These are phyloP conservation scores for Puccinellia tenuiflora DNA, from an alignment of 176 grass and related monocot species.

Conservation along the genomic window DNA sequence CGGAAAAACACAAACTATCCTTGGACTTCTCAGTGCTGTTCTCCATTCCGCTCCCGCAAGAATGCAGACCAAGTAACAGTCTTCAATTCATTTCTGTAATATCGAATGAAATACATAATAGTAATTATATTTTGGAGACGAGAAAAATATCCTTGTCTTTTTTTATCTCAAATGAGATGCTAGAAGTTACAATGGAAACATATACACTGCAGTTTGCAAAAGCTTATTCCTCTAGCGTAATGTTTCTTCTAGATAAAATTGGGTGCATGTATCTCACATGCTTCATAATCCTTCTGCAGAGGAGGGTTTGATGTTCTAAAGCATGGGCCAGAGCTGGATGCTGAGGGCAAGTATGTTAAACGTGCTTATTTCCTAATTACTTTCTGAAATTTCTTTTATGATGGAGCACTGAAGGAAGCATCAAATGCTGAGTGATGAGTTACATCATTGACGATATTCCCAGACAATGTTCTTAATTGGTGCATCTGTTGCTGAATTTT, in stretches of 20 bases:
- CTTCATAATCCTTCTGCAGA: constrained; percentile 46
- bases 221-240: background rate
- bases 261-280: constrained; percentile 17
- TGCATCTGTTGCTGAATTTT: constrained; percentile 3
- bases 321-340: constrained; percentile 51
- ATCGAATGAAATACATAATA: background rate
- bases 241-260: constrained; percentile 24
- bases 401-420: constrained; percentile 6
- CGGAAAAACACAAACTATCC: constrained; percentile 98
- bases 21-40: constrained; percentile 96
- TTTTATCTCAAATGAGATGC: background rate
- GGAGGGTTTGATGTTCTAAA: constrained; percentile 56
- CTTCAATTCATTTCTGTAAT: constrained; percentile 14
- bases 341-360: constrained; percentile 80
- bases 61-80: constrained; percentile 75
- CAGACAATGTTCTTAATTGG: background rate
- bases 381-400: constrained; percentile 20
- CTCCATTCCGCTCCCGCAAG: constrained; percentile 91
- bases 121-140: background rate
- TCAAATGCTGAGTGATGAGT: constrained; percentile 16
- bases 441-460: background rate
- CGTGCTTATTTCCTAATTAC: constrained; percentile 11
- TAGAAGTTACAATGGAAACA: constrained; percentile 11
- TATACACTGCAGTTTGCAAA: background rate
- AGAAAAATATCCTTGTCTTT: background rate